phyloP scores from a whole-genome alignment of 495 filamentous ascomycete species.

The Penicillium waksmanii region DNA sequence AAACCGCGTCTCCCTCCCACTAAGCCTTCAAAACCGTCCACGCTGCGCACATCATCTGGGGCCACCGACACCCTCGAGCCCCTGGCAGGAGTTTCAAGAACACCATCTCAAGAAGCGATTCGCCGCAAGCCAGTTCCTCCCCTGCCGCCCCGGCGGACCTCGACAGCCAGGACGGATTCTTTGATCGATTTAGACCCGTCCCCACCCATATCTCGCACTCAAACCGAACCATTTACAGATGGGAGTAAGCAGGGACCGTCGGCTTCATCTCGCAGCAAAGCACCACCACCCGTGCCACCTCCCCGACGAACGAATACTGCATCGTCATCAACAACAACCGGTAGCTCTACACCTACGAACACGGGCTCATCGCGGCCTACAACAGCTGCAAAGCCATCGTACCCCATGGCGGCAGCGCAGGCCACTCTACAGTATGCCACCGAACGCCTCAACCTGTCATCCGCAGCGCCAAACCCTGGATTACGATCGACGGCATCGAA shows the following conservation, averaged over 20 bases:
- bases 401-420: constrained; percentile 37
- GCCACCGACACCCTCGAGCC: not conserved
- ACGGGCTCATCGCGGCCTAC: constrained; percentile 17
- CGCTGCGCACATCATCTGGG: constrained; percentile 51
- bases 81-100: not conserved
- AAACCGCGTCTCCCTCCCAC: constrained; percentile 53
- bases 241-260: constrained; percentile 6
- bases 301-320: constrained; percentile 42
- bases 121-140: constrained; percentile 51
- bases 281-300: constrained; percentile 38
- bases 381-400: constrained; percentile 32
- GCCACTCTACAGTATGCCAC: constrained; percentile 41
- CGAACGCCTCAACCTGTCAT: constrained; percentile 33
- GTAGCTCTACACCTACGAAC: constrained; percentile 14
- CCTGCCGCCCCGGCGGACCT: constrained; percentile 44
- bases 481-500: constrained; percentile 35
- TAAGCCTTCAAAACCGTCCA: constrained; percentile 68
- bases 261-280: constrained; percentile 23
- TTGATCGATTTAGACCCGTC: constrained; percentile 24
- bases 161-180: constrained; percentile 27
- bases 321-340: constrained; percentile 17
- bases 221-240: constrained; percentile 15
- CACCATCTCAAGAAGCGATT: constrained; percentile 24
- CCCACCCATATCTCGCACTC: constrained; percentile 16
- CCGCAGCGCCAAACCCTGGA: constrained; percentile 23